phyloP scores from a whole-genome alignment of 1,139 yeast genomes.

The Saccharomyces pastorianus region DNA sequence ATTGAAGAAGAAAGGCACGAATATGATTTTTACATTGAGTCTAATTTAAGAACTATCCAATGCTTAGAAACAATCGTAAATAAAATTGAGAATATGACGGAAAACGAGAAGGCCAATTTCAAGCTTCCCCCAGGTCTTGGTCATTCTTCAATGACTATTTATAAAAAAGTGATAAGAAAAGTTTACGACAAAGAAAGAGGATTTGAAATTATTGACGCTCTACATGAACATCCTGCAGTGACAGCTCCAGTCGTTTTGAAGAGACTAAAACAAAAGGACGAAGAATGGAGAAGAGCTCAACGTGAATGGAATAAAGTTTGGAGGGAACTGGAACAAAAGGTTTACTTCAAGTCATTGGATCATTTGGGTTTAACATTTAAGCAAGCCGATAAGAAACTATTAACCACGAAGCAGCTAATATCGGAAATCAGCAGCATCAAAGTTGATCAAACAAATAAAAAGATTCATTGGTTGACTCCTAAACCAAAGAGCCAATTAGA shows the following conservation, averaged over 20 bases:
- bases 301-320: slow-evolving; percentile 98
- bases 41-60: slow-evolving; percentile 89
- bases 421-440: slow-evolving; percentile 89
- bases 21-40: slow-evolving; percentile 91
- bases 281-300: slow-evolving; percentile 97
- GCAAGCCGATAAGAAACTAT: slow-evolving; percentile 86
- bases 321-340: slow-evolving; percentile 97
- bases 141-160: slow-evolving; percentile 81
- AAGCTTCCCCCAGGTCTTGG: slow-evolving; percentile 93
- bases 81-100: slow-evolving; percentile 85
- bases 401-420: slow-evolving; percentile 82
- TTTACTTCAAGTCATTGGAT: slow-evolving; percentile 84
- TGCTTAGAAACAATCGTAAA: slow-evolving; percentile 92
- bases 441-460: slow-evolving; percentile 70
- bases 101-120: slow-evolving; percentile 79
- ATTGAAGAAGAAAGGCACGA: slow-evolving; percentile 97
- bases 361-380: slow-evolving; percentile 93
- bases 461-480: slow-evolving; percentile 82
- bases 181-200: slow-evolving; percentile 93
- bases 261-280: slow-evolving; percentile 92
- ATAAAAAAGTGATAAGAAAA: slow-evolving; percentile 86
- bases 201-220: slow-evolving; percentile 88
- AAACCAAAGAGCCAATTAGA: slow-evolving; percentile 74
- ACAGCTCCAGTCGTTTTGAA: slow-evolving; percentile 91
- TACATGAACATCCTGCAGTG: slow-evolving; percentile 89